Conservation (phyloP, 768 basidiomycete species). For the Pleurotus pulmonarius region DNA sequence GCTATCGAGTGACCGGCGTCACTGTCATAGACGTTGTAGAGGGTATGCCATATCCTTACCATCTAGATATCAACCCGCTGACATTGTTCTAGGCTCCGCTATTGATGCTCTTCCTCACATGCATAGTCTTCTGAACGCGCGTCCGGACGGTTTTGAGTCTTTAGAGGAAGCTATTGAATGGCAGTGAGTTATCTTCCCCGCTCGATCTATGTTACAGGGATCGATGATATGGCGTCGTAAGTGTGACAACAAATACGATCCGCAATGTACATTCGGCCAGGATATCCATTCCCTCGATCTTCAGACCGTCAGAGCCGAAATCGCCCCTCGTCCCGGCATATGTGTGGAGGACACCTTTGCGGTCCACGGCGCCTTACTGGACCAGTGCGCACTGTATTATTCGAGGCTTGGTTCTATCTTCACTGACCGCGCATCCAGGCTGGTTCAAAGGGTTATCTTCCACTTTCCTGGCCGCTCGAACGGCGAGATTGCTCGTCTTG, state of each 20-base stretch:
- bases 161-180: conserved; percentile 88
- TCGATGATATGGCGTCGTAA: conserved; percentile 23
- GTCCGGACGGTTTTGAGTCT: conserved; percentile 83
- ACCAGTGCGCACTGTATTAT: conserved; percentile 45
- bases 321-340: conserved; percentile 39
- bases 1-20: conserved; percentile 74
- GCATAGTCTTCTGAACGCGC: conserved; percentile 79
- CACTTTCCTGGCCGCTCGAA: conserved; percentile 72
- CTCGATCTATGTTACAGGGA: background rate
- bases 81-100: conserved; percentile 68
- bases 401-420: background rate
- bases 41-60: conserved; percentile 39
- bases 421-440: conserved; percentile 39
- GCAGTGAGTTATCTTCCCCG: conserved; percentile 67
- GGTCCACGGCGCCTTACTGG: conserved; percentile 89
- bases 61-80: background rate
- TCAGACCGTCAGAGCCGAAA: conserved; percentile 42
- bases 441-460: conserved; percentile 87
- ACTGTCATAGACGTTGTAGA: conserved; percentile 88
- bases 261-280: conserved; percentile 80
- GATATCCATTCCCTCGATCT: conserved; percentile 80
- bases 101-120: conserved; percentile 92
- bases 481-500: conserved; percentile 84
- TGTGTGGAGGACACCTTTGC: conserved; percentile 82
- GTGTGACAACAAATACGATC: conserved; percentile 78